Base-by-base conservation (phyloP, 163 green algal genomes). In the Volvox carteri region DNA sequence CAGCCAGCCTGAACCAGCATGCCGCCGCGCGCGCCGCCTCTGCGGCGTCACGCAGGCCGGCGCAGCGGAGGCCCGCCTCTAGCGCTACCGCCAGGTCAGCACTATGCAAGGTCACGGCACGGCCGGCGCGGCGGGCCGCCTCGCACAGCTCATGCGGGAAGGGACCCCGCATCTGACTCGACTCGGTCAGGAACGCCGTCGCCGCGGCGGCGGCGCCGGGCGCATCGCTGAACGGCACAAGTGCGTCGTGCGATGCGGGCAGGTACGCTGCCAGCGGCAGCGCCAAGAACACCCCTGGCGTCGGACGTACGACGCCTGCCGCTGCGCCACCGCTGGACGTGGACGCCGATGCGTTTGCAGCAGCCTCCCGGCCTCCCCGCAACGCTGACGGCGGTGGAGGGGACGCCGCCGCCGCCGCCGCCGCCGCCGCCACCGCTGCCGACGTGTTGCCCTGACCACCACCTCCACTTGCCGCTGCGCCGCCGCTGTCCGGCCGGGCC, bases 51-150 rank as follows among this genome's bases (percentile, higher is more conserved):
- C 86, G 58, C 67, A 93, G 90, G 3, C 90, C 90, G 21, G 78
- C 70, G 35, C 75, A 91, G 16, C 90, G 72, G 35, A 93, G 79
- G 23, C 90, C 85, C 21, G 73, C 86, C 79, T 93, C 90, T 60
- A 93, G 86, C 14, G 78, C 56, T 14, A 93, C 30, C 0, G 37
- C 41, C 37, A 86, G n/a, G 42, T 91, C 86, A 0, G 86, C 73
- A 3, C 48, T 9, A 37, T 89, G 65, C 21, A 93, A 74, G 28
- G 50, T 76, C 19, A 93, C 85, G 30, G 33, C 37, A 12, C 90
- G 79, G 4, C 83, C 79, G 23, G 50, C 60, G 5, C 86, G 90
- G 2, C 90, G 72, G 11, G 80, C 56, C 7, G 44, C 54, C 44
- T 93, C 85, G 41, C 62, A 83, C 9, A 93, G 73, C 79, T 93